phyloP scores from a whole-genome alignment of 192 early-diverging fungal species.

The Chytriomyces sp. region DNA sequence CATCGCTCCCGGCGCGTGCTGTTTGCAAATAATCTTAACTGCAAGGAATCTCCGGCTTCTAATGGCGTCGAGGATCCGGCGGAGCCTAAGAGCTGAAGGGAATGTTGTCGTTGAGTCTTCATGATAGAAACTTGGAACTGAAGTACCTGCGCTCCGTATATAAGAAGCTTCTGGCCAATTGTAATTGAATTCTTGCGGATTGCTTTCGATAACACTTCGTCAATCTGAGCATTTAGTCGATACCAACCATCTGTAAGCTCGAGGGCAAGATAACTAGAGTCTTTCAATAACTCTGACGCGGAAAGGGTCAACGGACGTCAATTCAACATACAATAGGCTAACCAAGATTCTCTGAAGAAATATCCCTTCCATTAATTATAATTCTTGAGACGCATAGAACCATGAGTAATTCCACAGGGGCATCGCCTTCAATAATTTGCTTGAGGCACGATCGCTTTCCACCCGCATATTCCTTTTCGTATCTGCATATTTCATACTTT shows the following conservation, averaged over 20 bases:
- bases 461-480: conserved; percentile 69
- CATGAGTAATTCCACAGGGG: conserved; percentile 54
- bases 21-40: conserved; percentile 57
- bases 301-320: background rate
- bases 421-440: conserved; percentile 67
- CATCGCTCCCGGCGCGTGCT: conserved; percentile 57
- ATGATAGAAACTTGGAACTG: too few relatives aligned
- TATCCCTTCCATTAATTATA: background rate
- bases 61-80: conserved; percentile 39
- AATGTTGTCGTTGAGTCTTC: too few relatives aligned
- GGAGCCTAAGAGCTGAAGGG: conserved; percentile 21
- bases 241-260: conserved; percentile 80
- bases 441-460: conserved; percentile 65
- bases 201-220: conserved; percentile 42
- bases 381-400: conserved; percentile 65
- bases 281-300: too few relatives aligned
- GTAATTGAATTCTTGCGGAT: conserved; percentile 44
- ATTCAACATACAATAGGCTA: conserved; percentile 28
- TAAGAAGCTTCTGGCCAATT: conserved; percentile 64
- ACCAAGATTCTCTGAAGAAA: background rate
- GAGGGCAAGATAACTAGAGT: conserved; percentile 9
- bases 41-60: conserved; percentile 34
- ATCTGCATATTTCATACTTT: conserved; percentile 42
- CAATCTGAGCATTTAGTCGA: conserved; percentile 54
- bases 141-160: conserved; percentile 58